A percentile compares a stretch with the other conserved stretches of the same genome.
phyloP scores from a whole-genome alignment of 2,329 filamentous ascomycete genomes.

The Pseudogymnoascus sp. region DNA sequence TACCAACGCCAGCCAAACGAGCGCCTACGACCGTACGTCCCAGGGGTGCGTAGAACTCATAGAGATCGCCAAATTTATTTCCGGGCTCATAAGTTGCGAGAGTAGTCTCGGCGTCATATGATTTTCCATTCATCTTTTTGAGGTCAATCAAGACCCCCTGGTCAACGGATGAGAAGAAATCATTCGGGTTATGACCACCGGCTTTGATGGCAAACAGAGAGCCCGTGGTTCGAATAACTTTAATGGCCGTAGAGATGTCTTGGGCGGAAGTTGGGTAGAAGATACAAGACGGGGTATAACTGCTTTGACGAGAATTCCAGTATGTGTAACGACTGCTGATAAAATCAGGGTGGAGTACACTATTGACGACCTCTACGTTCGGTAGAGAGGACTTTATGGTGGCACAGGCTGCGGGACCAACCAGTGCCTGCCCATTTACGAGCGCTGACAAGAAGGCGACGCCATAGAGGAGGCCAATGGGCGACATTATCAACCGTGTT shows the following conservation, averaged over 20 bases:
- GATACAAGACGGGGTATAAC: conserved; percentile 16
- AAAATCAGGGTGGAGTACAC: neutral
- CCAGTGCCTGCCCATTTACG: neutral
- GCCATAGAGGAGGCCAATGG: conserved; percentile 3
- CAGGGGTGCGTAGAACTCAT: neutral
- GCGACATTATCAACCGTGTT: neutral
- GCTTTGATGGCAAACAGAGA: conserved; percentile 29
- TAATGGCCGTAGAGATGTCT: conserved; percentile 18
- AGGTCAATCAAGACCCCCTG: conserved; percentile 2
- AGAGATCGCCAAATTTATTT: conserved; percentile 9
- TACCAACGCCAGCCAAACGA: neutral
- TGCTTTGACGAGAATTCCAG: conserved; percentile 17
- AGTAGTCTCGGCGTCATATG: conserved; percentile 10
- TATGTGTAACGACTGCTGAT: conserved; percentile 2
- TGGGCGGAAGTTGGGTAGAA: conserved; percentile 15
- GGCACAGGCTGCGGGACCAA: neutral
- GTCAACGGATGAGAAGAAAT: neutral
- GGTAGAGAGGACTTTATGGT: neutral
- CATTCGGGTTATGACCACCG: conserved; percentile 26
- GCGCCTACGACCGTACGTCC: conserved; percentile 1
- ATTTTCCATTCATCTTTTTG: neutral
- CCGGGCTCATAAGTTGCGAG: conserved; percentile 27
- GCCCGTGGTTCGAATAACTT: neutral
- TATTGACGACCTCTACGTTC: neutral
- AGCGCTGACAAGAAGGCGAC: neutral